Evolutionary conservation across 352 stramenopile genomes (phyloP).

Genomic region (Globisporangium polare): DNA sequence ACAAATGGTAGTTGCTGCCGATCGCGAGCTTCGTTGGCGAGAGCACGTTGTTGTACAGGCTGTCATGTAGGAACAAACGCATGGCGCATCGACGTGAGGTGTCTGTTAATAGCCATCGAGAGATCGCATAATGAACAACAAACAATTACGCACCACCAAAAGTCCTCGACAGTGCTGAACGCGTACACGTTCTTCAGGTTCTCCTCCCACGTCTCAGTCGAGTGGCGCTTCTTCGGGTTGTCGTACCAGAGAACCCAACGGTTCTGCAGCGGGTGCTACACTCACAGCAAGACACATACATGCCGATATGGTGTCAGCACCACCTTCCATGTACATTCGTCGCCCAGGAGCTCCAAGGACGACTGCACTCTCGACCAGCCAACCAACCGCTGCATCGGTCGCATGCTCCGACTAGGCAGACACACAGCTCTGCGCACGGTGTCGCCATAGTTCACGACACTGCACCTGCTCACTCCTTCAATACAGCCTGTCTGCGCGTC

Average conservation of each 20-base stretch:
- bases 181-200: constrained; percentile 92
- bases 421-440: not conserved
- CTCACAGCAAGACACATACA: constrained; percentile 11
- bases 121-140: not conserved
- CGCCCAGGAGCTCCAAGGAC: not conserved
- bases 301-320: constrained; percentile 13
- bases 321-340: not conserved
- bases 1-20: constrained; percentile 97
- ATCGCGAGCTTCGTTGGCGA: constrained; percentile 84
- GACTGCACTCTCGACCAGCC: constrained; percentile 4
- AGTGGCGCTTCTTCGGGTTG: constrained; percentile 88
- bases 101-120: not conserved
- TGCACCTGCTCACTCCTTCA: not conserved
- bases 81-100: not conserved
- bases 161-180: constrained; percentile 95
- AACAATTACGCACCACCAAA: constrained; percentile 86
- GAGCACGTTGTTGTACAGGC: constrained; percentile 95
- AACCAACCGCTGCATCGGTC: not conserved
- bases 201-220: constrained; percentile 85
- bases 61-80: constrained; percentile 16
- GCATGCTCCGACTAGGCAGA: not conserved
- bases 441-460: not conserved
- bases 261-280: constrained; percentile 82
- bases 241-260: constrained; percentile 89
- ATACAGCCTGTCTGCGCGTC: not conserved